Base-by-base conservation (phyloP, 2,329 filamentous ascomycete species). In the Sporothrix schenckii region DNA sequence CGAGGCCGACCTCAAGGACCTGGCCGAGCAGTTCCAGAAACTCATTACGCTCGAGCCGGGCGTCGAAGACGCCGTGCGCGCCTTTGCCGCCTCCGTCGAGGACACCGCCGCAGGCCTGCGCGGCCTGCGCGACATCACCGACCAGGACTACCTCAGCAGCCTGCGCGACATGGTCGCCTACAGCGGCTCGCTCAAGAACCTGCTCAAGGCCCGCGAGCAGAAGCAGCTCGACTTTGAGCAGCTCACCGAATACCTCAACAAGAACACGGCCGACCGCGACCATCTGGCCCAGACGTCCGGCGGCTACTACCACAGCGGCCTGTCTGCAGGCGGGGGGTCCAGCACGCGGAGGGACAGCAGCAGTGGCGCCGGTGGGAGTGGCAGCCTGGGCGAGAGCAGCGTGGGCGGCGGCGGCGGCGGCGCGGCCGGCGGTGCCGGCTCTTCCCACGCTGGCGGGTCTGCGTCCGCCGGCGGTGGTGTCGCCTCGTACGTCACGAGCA, bases 191-290 rank as follows among this genome's bases (percentile, higher is more conserved):
- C 84, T 98, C 61, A 97, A 97, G 80, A 86, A 88, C 30, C 89
- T 99, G 5, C 88, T 99, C 73, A 97, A 97, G 80, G 92, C 92
- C 1, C 90, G 95, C 49, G 95, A 99, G 82, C 93, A 96, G 82
- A 99, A 99, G 79, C 95, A 99, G 79, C 90, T 99, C 71, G 95
- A 99, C 82, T 97, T 94, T 77, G 95, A 99, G 81, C 94, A 93
- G 74, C 86, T 99, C 47, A 97, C 93, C 39, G 94, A 98, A 78
- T 98, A 98, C 80, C 91, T 97, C 69, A 92, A 92, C 81, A 97
- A 97, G 79, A 93, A 92, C 0, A 93, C 92, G 2, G 83, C 89
- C 3, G 95, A 99, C 80, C 91, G 94, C 63, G 95, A 99, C 80
- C 84, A 87, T 19, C 88, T 97, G 2, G 84, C 85, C 10, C 60